Conservation (phyloP, 345 rosid genomes). For the Lagerstroemia speciosa region DNA sequence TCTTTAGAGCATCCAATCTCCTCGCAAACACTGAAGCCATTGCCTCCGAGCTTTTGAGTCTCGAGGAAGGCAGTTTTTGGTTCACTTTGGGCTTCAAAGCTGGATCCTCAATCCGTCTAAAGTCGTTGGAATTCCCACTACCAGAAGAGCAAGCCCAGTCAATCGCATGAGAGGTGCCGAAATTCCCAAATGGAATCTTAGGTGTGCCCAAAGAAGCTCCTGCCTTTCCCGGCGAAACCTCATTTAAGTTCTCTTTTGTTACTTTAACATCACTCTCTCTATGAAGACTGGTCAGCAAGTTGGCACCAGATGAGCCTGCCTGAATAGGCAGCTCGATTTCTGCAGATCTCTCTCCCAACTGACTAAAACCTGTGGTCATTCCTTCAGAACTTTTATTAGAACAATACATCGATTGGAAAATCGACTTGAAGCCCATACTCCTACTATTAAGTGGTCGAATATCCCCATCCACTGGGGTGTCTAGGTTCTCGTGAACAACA, state of each 20-base stretch:
- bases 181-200: slow-evolving; percentile 19
- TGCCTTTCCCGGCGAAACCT: slow-evolving; percentile 24
- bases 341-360: slow-evolving; percentile 12
- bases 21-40: slow-evolving; percentile 58
- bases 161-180: slow-evolving; percentile 17
- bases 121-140: slow-evolving; percentile 22
- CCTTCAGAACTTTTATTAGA: slow-evolving; percentile 32
- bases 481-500: slow-evolving; percentile 16
- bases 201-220: slow-evolving; percentile 21
- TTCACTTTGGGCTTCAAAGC: slow-evolving; percentile 16
- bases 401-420: slow-evolving; percentile 64
- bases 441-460: slow-evolving; percentile 20
- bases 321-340: slow-evolving; percentile 24
- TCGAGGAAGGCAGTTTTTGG: slow-evolving; percentile 24
- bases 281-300: slow-evolving; percentile 30
- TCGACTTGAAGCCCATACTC: slow-evolving; percentile 60
- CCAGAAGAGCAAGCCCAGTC: slow-evolving; percentile 20
- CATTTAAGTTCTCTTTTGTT: slow-evolving; percentile 14
- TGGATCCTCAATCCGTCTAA: slow-evolving; percentile 25
- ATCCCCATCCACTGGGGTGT: slow-evolving; percentile 10
- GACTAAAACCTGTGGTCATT: slow-evolving; percentile 12
- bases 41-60: slow-evolving; percentile 44
- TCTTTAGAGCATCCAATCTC: slow-evolving; percentile 68
- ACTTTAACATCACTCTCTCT: slow-evolving; percentile 22
- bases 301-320: slow-evolving; percentile 25